Percentiles rank a stretch among this genome's conserved stretches.
Conservation (phyloP, 768 basidiomycete species). For the Rhodosporidiobolus odoratus region DNA sequence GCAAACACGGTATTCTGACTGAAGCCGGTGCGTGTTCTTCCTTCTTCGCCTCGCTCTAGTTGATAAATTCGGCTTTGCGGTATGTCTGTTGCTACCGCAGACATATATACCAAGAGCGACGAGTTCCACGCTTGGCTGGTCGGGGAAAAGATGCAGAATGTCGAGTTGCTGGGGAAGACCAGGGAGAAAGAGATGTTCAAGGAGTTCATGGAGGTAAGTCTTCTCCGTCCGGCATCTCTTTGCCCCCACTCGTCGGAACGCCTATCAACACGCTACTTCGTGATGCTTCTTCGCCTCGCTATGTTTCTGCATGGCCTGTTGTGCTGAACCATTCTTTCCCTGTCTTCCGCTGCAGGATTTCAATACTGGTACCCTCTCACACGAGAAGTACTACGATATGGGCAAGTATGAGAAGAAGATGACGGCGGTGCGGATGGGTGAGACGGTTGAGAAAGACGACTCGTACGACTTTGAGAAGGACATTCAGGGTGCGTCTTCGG, state of each 20-base stretch:
- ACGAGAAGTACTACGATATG: constrained; percentile 35
- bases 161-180: constrained; percentile 22
- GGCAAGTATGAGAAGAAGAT: constrained; percentile 27
- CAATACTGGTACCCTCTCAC: constrained; percentile 34
- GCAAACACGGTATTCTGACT: constrained; percentile 31
- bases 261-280: neutral
- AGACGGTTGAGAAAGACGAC: constrained; percentile 23
- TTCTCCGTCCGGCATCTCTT: neutral
- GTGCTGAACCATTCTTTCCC: no score
- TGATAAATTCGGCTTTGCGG: no score
- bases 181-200: constrained; percentile 36
- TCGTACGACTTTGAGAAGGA: constrained; percentile 28
- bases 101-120: constrained; percentile 36
- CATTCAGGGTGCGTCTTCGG: neutral
- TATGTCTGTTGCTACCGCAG: constrained; percentile 2
- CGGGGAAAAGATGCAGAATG: constrained; percentile 24
- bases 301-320: no score
- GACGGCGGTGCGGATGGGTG: constrained; percentile 32
- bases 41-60: neutral
- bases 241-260: neutral
- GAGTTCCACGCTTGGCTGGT: constrained; percentile 36
- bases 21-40: constrained; percentile 19
- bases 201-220: constrained; percentile 32
- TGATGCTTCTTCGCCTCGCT: neutral
- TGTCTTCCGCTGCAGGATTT: constrained; percentile 13